Evolutionary conservation across 257 asterid genomes (phyloP), one percentile per base, ranked within the genome.

Genomic region (Schizonepeta tenuifolia): DNA sequence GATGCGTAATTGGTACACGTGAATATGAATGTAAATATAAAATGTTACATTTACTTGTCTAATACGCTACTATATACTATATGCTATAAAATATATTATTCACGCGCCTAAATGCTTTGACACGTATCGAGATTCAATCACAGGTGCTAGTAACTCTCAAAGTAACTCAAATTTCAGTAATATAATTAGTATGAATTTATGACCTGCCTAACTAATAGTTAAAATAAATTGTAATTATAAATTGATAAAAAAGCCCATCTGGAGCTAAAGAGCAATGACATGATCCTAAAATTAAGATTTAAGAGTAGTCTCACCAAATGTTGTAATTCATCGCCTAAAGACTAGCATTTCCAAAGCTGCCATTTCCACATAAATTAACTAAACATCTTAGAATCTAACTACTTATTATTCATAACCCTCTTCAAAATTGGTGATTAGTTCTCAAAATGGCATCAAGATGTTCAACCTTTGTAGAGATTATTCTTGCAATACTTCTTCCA

Each of bases 371-470:
- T 22, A 31, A 70, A 43, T 5, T 13, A 6, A 53, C 4, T 54
- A 4, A 40, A 54, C 44, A 55, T 17, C 2, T 15, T 31, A 31
- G 0, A 4, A 31, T 31, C 7, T 31, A 36, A 10, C 26, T 1
- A 61, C 28, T 40, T 9, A 63, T 6, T 4, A 62, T 17, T 20
- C 33, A 13, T 41, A 63, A 18, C 9, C 67, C 8, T 35, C 18
- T 21, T 20, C 21, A 1, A 22, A 22, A 36, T 11, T 24, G 13
- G 22, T 51, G 65, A 22, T 56, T 56, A 47, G 22, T n/a, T 43
- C 43, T 22, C 9, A 67, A 59, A 49, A 87, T 89, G 93, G 80
- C 88, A 41, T 56, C 90, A 11, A 83, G 78, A 60, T 82, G 89
- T 79, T 77, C 59, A n/a, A 38, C 59, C 17, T 71, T 79, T 79